Base-by-base conservation (phyloP, 2,329 filamentous ascomycete genomes). In the Exophiala sideris region DNA sequence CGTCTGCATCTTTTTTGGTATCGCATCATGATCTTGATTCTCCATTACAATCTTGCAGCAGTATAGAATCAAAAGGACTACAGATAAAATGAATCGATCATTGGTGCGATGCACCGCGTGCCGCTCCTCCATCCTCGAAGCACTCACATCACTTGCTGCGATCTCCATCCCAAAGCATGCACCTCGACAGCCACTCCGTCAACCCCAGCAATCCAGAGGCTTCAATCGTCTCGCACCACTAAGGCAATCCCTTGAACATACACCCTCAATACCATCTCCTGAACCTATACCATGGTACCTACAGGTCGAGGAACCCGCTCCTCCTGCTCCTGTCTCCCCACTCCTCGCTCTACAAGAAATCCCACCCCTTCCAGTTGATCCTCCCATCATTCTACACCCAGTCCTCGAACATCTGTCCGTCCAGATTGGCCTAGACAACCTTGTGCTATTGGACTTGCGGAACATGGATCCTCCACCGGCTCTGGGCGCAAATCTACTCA, bases 401-500 rank as follows among this genome's bases (percentile, higher is more conserved):
- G 78, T 97, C 49, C 75, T 97, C 29, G 79, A 90, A 58, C 89
- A 91, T 66, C 79, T 90, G 1, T 91, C 89, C 5, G 82, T 91
- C 56, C 88, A 95, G 29, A 83, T 96, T 62, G 94, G 94, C 34
- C 76, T 99, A 38, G 90, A 96, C 67, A 82, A 91, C 52, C 76
- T 99, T 44, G 79, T 79, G 1, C 72, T 99, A 5, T 77, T 96
- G 45, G 94, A 99, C 67, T 78, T 99, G 32, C 89, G 94, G 52
- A 75, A 82, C 35, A 79, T 97, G 46, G 88, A 96, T 64, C 91
- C 91, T 1, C 88, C 91, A 0, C 86, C 92, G 0, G 91, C 91
- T 0, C 79, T 99, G 1, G 94, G 94, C 1, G 83, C 89, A 1
- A 91, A 92, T 64, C 79, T 96, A 24, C 80, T 99, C 50, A 97